Conservation (phyloP, 371 early-diverging fungal species). For the Mortierella sp. region DNA sequence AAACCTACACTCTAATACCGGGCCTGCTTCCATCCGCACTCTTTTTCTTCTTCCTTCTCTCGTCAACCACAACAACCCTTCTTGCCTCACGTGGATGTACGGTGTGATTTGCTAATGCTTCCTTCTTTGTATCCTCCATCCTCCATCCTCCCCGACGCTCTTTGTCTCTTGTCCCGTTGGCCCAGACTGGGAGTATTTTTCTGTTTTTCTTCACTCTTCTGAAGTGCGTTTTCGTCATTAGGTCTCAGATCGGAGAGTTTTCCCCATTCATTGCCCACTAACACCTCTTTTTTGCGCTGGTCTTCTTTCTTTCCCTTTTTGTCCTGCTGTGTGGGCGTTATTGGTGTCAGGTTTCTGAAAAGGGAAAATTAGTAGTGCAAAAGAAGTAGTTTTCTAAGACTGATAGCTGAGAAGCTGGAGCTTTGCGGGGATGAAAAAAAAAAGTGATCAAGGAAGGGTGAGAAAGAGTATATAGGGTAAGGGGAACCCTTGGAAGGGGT, state of each 20-base stretch:
- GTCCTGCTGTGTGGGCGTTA: background rate
- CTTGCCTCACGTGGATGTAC: background rate
- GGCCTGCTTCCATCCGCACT: no score
- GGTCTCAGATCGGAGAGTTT: constrained; percentile 6
- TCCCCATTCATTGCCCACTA: background rate
- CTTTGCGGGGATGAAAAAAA: no score
- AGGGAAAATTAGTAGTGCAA: no score
- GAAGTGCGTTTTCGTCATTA: constrained; percentile 10
- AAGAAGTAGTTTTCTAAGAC: no score
- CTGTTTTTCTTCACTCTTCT: background rate
- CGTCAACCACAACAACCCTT: no score
- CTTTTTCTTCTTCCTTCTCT: background rate
- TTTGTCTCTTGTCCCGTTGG: background rate
- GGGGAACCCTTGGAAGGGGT: no score
- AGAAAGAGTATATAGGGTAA: no score
- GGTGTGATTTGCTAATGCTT: background rate
- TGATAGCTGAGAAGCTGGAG: no score
- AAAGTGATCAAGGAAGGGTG: no score
- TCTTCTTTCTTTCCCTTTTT: background rate
- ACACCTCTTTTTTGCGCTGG: background rate
- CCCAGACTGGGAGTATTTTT: background rate
- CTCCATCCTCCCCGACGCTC: no score
- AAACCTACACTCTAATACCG: background rate
- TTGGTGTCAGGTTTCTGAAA: background rate
- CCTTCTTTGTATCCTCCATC: no score